A percentile compares a stretch with the other conserved stretches of the same genome.
Conservation (phyloP, 176 grass and related monocot genomes). For the Tillandsia fasciculata region DNA sequence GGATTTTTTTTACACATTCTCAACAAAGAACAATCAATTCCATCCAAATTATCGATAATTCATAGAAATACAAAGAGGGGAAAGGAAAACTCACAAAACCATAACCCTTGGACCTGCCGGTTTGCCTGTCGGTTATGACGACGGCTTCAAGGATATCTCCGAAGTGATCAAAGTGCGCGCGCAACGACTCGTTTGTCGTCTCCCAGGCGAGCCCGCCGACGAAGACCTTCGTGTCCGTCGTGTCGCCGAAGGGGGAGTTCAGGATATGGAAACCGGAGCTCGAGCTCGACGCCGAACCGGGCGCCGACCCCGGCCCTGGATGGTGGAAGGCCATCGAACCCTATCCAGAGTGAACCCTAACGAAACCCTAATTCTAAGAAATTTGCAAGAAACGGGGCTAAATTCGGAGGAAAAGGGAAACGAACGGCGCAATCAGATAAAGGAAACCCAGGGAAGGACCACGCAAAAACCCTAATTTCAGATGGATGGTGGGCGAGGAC, state of each 20-base stretch:
- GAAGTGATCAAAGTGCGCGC: conserved; percentile 69
- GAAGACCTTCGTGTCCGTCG: conserved; percentile 96
- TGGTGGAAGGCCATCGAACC: conserved; percentile 24
- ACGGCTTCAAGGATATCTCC: conserved; percentile 94
- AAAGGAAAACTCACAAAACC: conserved; percentile 67
- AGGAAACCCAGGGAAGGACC: neutral
- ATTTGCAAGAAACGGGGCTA: neutral
- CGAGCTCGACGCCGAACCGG: conserved; percentile 95
- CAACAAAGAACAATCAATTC: neutral
- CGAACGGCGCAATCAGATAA: neutral
- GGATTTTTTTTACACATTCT: neutral
- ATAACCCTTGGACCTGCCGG: conserved; percentile 89
- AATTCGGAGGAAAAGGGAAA: too few species aligned
- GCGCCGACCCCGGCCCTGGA: conserved; percentile 62
- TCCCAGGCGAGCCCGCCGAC: conserved; percentile 96
- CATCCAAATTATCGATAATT: neutral
- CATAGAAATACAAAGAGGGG: neutral
- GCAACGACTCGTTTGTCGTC: conserved; percentile 72
- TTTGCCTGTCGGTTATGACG: conserved; percentile 86
- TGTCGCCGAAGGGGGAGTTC: conserved; percentile 73
- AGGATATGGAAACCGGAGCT: conserved; percentile 76
- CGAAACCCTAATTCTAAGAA: neutral
- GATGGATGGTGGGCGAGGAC: too few species aligned
- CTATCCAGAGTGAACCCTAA: neutral
- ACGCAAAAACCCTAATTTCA: too few species aligned